phyloP scores from a whole-genome alignment of 768 basidiomycete genomes.

The Pluteus cervinus region DNA sequence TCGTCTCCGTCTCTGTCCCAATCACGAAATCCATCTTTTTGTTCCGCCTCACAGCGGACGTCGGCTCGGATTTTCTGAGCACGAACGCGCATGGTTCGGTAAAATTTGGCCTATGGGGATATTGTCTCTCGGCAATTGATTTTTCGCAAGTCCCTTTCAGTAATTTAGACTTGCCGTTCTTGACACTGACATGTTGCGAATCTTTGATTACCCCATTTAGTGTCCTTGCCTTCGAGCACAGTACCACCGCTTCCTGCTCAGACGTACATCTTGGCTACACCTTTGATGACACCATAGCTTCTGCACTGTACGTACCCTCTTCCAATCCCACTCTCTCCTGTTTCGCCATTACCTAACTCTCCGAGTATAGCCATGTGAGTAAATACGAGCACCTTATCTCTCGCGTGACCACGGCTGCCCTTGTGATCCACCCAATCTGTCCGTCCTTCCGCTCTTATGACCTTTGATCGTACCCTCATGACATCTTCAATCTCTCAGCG shows the following conservation, averaged over 20 bases:
- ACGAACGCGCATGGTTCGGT: conserved; percentile 31
- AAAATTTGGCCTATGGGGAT: conserved; percentile 60
- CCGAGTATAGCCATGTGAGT: conserved; percentile 27
- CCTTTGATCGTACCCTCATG: conserved; percentile 8
- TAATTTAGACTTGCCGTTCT: conserved; percentile 7
- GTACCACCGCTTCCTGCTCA: conserved; percentile 38
- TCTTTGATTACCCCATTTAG: conserved; percentile 18
- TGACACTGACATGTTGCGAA: conserved; percentile 10
- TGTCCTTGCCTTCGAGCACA: conserved; percentile 33
- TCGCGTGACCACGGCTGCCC: conserved; percentile 36
- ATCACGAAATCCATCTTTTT: conserved; percentile 52
- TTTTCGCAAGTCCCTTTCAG: conserved; percentile 30
- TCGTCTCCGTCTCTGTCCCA: conserved; percentile 57
- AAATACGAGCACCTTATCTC: conserved; percentile 36
- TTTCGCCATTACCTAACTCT: conserved; percentile 8
- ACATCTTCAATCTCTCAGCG: conserved; percentile 23
- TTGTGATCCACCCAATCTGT: conserved; percentile 56
- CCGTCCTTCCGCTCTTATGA: conserved; percentile 8
- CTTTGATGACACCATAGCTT: conserved; percentile 43
- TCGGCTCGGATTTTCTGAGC: conserved; percentile 24
- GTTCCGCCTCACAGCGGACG: conserved; percentile 38
- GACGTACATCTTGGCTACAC: conserved; percentile 45
- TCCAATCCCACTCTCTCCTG: conserved; percentile 9
- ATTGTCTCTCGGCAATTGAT: conserved; percentile 44
- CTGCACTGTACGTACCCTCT: conserved; percentile 31